Percentiles rank a stretch among this genome's conserved stretches.
These are phyloP conservation scores for Hypsizygus marmoreus DNA, from an alignment of 768 basidiomycete species.

Conservation along the genomic window DNA sequence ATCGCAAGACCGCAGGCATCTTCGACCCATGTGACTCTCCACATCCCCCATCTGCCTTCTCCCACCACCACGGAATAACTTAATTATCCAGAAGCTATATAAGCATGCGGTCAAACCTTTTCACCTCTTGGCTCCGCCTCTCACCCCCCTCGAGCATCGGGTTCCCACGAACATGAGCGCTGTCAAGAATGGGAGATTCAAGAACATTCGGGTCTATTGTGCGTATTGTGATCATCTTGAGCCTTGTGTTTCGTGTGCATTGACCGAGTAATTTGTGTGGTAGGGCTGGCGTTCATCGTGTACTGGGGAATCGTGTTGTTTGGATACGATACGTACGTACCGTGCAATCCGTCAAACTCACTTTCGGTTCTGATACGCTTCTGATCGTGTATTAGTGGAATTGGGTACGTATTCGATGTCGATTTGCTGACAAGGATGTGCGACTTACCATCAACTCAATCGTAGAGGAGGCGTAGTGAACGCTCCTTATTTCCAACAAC, in stretches of 20 bases:
- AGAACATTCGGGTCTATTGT: slow-evolving; percentile 24
- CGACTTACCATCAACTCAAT: background rate
- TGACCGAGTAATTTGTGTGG: background rate
- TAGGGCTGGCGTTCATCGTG: slow-evolving; percentile 26
- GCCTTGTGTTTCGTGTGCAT: background rate
- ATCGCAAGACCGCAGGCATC: too few relatives aligned
- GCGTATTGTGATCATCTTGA: too few relatives aligned
- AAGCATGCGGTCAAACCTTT: too few relatives aligned
- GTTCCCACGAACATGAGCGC: slow-evolving; percentile 4
- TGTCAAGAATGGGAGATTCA: slow-evolving; percentile 9
- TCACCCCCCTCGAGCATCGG: too few relatives aligned
- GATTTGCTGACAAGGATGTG: too few relatives aligned
- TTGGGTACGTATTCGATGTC: slow-evolving; percentile 16
- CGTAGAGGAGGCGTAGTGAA: slow-evolving; percentile 20
- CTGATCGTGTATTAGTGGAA: slow-evolving; percentile 13
- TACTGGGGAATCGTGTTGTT: slow-evolving; percentile 27
- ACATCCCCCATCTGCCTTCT: too few relatives aligned
- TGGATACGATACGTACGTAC: slow-evolving; percentile 26
- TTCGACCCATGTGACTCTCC: too few relatives aligned
- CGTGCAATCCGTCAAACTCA: background rate
- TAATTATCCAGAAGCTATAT: too few relatives aligned
- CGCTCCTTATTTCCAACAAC: slow-evolving; percentile 55
- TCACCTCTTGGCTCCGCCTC: too few relatives aligned
- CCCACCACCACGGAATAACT: too few relatives aligned
- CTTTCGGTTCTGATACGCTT: background rate